These are phyloP conservation scores for Podospora australis DNA, from an alignment of 495 filamentous ascomycete genomes.

Conservation along the genomic window DNA sequence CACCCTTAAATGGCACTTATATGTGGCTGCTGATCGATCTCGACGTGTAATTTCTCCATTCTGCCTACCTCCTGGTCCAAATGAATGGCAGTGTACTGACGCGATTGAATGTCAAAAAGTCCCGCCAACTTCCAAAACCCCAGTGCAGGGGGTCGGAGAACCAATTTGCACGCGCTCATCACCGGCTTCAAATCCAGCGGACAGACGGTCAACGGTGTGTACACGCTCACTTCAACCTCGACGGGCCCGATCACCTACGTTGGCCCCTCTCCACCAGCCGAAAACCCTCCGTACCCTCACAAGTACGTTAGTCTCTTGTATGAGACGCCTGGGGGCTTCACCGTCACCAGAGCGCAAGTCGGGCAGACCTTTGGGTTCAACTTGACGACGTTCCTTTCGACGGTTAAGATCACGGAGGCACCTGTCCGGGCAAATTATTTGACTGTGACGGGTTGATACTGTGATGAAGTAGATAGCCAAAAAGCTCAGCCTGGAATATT, in stretches of 20 bases:
- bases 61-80: not conserved
- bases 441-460: not conserved
- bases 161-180: slow-evolving; percentile 42
- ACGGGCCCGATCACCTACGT: slow-evolving; percentile 36
- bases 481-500: too few species aligned
- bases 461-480: too few species aligned
- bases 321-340: slow-evolving; percentile 20
- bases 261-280: slow-evolving; percentile 36
- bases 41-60: slow-evolving; percentile 30
- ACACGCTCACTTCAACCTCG: slow-evolving; percentile 31
- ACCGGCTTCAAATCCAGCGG: slow-evolving; percentile 35
- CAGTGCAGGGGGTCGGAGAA: slow-evolving; percentile 25
- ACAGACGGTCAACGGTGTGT: slow-evolving; percentile 21
- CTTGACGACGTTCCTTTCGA: slow-evolving; percentile 33
- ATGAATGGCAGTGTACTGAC: too few species aligned
- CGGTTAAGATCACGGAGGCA: slow-evolving; percentile 24
- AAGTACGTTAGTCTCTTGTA: slow-evolving; percentile 41
- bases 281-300: slow-evolving; percentile 40
- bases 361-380: slow-evolving; percentile 34
- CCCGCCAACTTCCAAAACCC: slow-evolving; percentile 36
- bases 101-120: too few species aligned
- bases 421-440: slow-evolving; percentile 40
- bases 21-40: slow-evolving; percentile 42
- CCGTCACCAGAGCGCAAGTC: slow-evolving; percentile 26
- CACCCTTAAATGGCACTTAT: slow-evolving; percentile 33